Evolutionary conservation across 768 basidiomycete genomes (phyloP), one percentile per base, ranked within the genome.

Genomic region (Suillus tomentosus): DNA sequence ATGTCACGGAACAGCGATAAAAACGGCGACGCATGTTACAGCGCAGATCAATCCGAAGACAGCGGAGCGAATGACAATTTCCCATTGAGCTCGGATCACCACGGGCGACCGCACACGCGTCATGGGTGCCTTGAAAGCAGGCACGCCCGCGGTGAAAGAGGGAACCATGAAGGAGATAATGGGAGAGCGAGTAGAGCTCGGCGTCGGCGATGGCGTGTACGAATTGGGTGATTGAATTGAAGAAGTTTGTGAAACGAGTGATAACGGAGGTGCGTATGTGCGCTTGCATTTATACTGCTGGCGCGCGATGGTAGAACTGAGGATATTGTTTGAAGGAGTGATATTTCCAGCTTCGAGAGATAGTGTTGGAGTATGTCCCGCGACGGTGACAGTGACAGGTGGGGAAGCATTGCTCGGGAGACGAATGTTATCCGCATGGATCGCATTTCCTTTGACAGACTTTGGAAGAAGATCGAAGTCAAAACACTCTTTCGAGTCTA

Each of bases 1-100:
- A n/a, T 1, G 24, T 53, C 57, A 62, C 13, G 67, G 69, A 60
- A 78, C 64, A 0, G 79, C 81, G 2, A 75, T 62, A 62, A 84
- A 42, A 14, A 61, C 68, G 15, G 70, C 79, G 11, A 77, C 63
- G 11, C 79, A 61, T 4, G 67, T 55, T 3, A 72, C 65, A 19
- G 77, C 72, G 1, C 78, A 61, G 15, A 88, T 34, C 27, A 85
- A 75, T 0, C 85, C 85, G 11, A 86, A 67, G 0, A 78, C 36
- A 51, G 79, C 80, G 3, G 87, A 88, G 43, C 89, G 79, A 34
- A 90, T 78, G 37, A 93, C 89, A 36, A 94, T 88, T 75, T 93
- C 91, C 92, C 92, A 94, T 69, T 94, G 92, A 3, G 86, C 90
- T n/a, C 92, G 82, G 60, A 85, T 82, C 59, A 93, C 85, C 62